Percentiles rank a stretch among this genome's conserved stretches.
phyloP scores from a whole-genome alignment of 164 flowering plant species.

The Stephania cephalantha region DNA sequence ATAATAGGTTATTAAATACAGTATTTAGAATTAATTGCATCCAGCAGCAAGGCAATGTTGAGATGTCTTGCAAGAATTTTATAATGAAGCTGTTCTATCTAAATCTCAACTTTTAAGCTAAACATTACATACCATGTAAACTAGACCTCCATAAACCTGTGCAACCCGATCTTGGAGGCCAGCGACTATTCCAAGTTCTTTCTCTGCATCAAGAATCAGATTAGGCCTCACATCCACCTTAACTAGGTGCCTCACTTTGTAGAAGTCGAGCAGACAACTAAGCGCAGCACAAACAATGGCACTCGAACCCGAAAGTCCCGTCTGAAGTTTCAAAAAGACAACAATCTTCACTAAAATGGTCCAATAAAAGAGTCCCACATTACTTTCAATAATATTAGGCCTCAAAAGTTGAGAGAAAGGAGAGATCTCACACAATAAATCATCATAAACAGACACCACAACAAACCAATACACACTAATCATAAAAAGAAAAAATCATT shows the following conservation, averaged over 20 bases:
- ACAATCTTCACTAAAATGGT: constrained; percentile 15
- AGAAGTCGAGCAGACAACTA: constrained; percentile 87
- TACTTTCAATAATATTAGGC: neutral
- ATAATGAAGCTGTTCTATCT: neutral
- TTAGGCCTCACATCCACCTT: constrained; percentile 88
- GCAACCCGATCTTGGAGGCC: constrained; percentile 98
- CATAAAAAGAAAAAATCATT: neutral
- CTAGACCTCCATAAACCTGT: constrained; percentile 97
- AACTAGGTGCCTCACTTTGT: constrained; percentile 63
- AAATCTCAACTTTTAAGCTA: neutral
- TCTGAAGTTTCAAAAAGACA: constrained; percentile 37
- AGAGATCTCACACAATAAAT: neutral
- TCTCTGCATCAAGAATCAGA: constrained; percentile 79
- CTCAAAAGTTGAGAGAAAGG: neutral
- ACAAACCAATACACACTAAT: neutral
- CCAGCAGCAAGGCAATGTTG: neutral
- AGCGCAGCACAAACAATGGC: constrained; percentile 92
- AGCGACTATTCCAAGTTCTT: constrained; percentile 94
- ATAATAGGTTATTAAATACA: neutral
- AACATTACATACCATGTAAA: constrained; percentile 65
- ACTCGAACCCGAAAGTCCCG: constrained; percentile 99
- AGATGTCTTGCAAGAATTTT: neutral
- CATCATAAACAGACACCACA: neutral
- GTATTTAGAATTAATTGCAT: neutral
- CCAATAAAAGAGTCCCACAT: neutral